Percentiles rank a stretch among this genome's conserved stretches.
Conservation (phyloP, 257 asterid genomes). For the Ajuga chamaepitys region DNA sequence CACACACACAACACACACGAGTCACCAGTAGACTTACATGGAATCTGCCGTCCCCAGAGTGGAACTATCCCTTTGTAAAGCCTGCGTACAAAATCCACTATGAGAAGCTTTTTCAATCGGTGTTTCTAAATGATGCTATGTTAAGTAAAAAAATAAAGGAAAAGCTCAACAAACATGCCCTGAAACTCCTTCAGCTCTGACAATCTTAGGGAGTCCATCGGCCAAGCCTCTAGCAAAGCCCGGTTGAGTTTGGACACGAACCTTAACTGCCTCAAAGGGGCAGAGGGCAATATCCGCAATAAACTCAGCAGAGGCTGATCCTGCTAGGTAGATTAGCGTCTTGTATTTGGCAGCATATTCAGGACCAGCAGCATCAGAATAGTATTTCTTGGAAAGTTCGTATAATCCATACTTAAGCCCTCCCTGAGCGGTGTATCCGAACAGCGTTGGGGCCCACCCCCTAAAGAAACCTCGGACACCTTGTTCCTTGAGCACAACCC, state of each 20-base stretch:
- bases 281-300: constrained; percentile 79
- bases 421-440: constrained; percentile 87
- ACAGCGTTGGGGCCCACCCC: constrained; percentile 83
- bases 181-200: constrained; percentile 51
- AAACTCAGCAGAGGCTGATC: constrained; percentile 81
- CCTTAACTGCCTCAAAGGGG: constrained; percentile 82
- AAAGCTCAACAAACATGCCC: constrained; percentile 37
- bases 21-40: constrained; percentile 43
- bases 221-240: constrained; percentile 76
- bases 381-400: constrained; percentile 70
- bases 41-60: constrained; percentile 94
- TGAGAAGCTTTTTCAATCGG: background rate
- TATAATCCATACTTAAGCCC: constrained; percentile 76
- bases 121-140: background rate
- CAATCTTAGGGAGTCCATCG: constrained; percentile 75
- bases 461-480: constrained; percentile 60
- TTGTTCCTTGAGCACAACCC: constrained; percentile 56
- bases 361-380: constrained; percentile 71
- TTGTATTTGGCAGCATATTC: constrained; percentile 72
- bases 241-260: constrained; percentile 84
- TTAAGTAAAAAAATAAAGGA: background rate
- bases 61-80: constrained; percentile 78
- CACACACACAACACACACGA: background rate
- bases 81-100: constrained; percentile 29
- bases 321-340: constrained; percentile 75